Conservation (phyloP, 2,329 filamentous ascomycete species). For the Pyricularia sp. region DNA sequence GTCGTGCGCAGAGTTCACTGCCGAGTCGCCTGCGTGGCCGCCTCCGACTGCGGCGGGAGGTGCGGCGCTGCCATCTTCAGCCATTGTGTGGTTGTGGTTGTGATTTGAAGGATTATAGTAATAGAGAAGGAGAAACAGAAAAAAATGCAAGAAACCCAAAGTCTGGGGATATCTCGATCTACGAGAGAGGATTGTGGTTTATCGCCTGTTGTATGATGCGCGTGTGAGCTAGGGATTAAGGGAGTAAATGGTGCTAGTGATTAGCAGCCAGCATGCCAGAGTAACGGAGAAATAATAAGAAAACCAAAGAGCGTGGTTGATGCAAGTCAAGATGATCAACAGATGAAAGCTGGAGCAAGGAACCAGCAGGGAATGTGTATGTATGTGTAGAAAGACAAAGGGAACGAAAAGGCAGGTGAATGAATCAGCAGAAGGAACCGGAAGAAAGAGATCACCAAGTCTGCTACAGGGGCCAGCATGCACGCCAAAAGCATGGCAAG, state of each 20-base stretch:
- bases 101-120: not conserved
- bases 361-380: not conserved
- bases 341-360: not conserved
- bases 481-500: not conserved
- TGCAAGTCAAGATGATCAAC: not conserved
- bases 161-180: not conserved
- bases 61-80: slow-evolving; percentile 7
- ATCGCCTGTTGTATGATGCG: not conserved
- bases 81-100: slow-evolving; percentile 4
- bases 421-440: not conserved
- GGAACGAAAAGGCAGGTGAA: not conserved
- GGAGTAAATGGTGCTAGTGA: not conserved
- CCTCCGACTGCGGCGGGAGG: slow-evolving; percentile 1
- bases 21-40: not conserved
- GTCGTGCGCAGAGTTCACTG: not conserved
- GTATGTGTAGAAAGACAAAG: no score
- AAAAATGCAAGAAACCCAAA: not conserved
- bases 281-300: not conserved
- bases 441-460: not conserved
- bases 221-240: not conserved
- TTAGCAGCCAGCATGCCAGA: not conserved
- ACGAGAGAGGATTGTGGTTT: not conserved
- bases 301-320: not conserved
- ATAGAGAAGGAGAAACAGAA: not conserved
- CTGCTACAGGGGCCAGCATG: not conserved